phyloP scores from a whole-genome alignment of 176 grass and related monocot species.

The Phoenix dactylifera region DNA sequence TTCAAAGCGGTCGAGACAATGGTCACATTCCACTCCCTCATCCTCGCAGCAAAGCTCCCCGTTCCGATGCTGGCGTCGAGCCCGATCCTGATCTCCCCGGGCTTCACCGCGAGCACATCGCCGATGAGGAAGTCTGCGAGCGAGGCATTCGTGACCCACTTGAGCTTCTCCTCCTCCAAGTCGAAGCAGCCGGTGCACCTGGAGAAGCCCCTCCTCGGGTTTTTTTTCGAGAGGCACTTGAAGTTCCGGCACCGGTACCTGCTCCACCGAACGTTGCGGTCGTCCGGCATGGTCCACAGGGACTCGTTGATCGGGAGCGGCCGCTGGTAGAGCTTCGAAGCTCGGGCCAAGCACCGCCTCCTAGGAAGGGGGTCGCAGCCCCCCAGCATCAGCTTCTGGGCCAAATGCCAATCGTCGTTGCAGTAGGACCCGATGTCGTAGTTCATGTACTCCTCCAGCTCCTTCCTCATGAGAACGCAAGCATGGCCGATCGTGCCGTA shows the following conservation, averaged over 20 bases:
- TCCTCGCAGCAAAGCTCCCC: constrained; percentile 78
- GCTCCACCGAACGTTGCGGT: constrained; percentile 73
- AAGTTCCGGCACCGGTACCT: constrained; percentile 65
- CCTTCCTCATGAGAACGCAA: constrained; percentile 41
- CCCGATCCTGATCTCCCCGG: constrained; percentile 60
- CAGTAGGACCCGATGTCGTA: constrained; percentile 57
- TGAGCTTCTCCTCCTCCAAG: constrained; percentile 54
- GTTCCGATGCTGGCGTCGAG: constrained; percentile 69
- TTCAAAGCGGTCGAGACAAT: constrained; percentile 56
- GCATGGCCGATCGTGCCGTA: constrained; percentile 45
- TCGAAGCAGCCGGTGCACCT: constrained; percentile 84
- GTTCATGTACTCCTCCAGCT: constrained; percentile 67
- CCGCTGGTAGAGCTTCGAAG: constrained; percentile 45
- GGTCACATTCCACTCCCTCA: constrained; percentile 63
- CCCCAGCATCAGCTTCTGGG: constrained; percentile 56
- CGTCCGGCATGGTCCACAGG: constrained; percentile 53
- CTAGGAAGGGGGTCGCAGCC: constrained; percentile 82
- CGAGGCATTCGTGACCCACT: constrained; percentile 40
- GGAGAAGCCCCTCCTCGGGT: constrained; percentile 47
- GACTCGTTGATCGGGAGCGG: constrained; percentile 54
- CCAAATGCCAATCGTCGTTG: constrained; percentile 73
- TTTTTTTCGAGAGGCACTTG: constrained; percentile 51
- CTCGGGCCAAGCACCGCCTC: constrained; percentile 59
- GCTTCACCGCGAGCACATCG: constrained; percentile 70
- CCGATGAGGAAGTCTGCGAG: constrained; percentile 46